These are phyloP conservation scores for Aspergillus campestris DNA, from an alignment of 495 filamentous ascomycete genomes.

Conservation along the genomic window DNA sequence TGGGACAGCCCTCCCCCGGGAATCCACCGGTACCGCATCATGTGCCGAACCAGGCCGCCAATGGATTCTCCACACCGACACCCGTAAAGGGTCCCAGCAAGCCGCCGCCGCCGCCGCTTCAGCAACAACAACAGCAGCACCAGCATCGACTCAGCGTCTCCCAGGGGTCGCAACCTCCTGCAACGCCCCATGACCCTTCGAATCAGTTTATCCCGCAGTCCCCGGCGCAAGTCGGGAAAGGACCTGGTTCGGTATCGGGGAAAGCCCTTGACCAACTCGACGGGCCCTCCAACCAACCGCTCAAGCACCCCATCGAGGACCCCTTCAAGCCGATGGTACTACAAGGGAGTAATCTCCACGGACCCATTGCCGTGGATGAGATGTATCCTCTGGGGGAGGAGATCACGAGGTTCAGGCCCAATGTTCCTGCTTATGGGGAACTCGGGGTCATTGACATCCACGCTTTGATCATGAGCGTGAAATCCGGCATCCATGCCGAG, in stretches of 20 bases:
- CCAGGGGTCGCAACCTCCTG: conserved; percentile 29
- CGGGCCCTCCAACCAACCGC: conserved; percentile 39
- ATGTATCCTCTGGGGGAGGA: conserved; percentile 54
- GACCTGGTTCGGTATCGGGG: conserved; percentile 25
- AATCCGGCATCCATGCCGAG: conserved; percentile 83
- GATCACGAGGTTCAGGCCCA: conserved; percentile 55
- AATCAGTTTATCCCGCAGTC: conserved; percentile 27
- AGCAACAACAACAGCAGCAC: conserved; percentile 19
- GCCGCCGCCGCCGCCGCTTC: conserved; percentile 20
- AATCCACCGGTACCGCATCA: conserved; percentile 24
- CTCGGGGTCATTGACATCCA: conserved; percentile 83
- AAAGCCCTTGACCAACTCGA: conserved; percentile 37
- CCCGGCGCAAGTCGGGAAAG: conserved; percentile 29
- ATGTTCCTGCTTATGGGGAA: conserved; percentile 65
- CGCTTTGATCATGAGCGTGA: conserved; percentile 85
- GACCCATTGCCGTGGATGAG: conserved; percentile 55
- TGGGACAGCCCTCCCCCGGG: conserved; percentile 31
- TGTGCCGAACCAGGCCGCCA: conserved; percentile 21
- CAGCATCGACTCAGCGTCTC: conserved; percentile 30
- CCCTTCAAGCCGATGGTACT: conserved; percentile 51
- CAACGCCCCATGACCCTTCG: conserved; percentile 22
- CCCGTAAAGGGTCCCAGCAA: conserved; percentile 33
- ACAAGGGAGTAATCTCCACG: conserved; percentile 47
- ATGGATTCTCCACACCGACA: conserved; percentile 38
- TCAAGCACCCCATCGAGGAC: conserved; percentile 35